Conservation (phyloP, 345 rosid genomes). For the sweet orange (Citrus sinensis) region DNA sequence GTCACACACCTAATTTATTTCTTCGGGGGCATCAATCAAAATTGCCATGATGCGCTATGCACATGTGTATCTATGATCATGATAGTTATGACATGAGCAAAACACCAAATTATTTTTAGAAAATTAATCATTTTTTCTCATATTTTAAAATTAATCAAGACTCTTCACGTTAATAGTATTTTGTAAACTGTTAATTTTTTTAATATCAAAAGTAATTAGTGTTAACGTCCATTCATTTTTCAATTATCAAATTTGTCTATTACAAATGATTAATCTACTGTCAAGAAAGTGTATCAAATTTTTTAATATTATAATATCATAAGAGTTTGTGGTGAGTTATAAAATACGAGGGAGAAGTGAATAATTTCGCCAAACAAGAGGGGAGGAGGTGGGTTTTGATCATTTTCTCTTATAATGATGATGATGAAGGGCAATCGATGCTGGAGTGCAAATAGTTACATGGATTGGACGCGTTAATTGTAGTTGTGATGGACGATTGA, state of each 20-base stretch:
- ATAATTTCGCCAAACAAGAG: neutral
- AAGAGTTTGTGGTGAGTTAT: neutral
- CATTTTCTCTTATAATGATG: neutral
- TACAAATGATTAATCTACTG: too few relatives aligned
- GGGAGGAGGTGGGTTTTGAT: too few relatives aligned
- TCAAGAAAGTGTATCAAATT: neutral
- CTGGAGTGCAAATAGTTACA: neutral
- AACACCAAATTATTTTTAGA: neutral
- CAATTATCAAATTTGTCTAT: too few relatives aligned
- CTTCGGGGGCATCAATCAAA: constrained; percentile 9
- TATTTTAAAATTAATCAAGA: too few relatives aligned
- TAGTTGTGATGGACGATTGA: neutral
- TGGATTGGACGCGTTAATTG: constrained; percentile 19
- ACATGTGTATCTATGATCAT: neutral
- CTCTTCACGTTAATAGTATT: neutral
- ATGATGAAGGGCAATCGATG: constrained; percentile 21
- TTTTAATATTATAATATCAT: neutral
- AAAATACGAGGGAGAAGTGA: neutral
- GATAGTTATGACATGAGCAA: neutral
- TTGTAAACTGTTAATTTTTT: neutral
- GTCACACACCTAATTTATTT: neutral
- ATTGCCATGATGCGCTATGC: constrained; percentile 17
- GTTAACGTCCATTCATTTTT: too few relatives aligned
- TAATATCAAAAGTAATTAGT: too few relatives aligned
- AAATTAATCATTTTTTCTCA: too few relatives aligned